These are phyloP conservation scores for Rhodosporidiobolus sp. DNA, from an alignment of 768 basidiomycete genomes.

Conservation along the genomic window DNA sequence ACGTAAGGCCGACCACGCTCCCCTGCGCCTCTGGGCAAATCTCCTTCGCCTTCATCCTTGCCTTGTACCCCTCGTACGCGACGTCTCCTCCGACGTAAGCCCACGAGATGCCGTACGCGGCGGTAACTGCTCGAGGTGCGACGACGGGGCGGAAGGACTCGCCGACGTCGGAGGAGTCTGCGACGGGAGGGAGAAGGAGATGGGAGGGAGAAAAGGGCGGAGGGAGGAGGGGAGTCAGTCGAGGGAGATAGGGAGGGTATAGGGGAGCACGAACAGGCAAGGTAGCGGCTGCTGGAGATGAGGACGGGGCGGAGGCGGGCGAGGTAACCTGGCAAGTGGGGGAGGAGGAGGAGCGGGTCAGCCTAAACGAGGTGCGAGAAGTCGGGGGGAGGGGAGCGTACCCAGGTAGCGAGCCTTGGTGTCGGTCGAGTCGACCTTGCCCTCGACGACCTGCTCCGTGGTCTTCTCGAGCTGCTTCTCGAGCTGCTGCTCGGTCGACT, in stretches of 20 bases:
- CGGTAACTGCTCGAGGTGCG: conserved; percentile 65
- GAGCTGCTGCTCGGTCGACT: neutral
- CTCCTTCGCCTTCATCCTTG: conserved; percentile 53
- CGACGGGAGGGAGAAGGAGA: conserved; percentile 9
- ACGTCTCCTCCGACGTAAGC: conserved; percentile 74
- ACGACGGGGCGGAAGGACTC: conserved; percentile 80
- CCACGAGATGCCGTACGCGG: conserved; percentile 79
- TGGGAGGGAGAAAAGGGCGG: neutral
- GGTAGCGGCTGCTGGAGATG: conserved; percentile 65
- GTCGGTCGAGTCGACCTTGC: conserved; percentile 64
- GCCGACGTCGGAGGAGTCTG: conserved; percentile 73
- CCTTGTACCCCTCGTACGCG: conserved; percentile 76
- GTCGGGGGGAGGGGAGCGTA: neutral
- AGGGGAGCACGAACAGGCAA: conserved; percentile 60
- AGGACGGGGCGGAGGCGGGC: conserved; percentile 73
- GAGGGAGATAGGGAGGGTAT: neutral
- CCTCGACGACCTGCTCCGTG: conserved; percentile 56
- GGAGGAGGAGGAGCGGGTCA: neutral
- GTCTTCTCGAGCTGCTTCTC: conserved; percentile 32
- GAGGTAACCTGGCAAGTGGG: conserved; percentile 67
- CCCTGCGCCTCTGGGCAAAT: conserved; percentile 13
- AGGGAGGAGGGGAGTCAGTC: conserved; percentile 4
- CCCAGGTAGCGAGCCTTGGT: conserved; percentile 55
- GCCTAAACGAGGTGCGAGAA: neutral
- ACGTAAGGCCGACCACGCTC: conserved; percentile 30